A percentile compares a stretch with the other conserved stretches of the same genome.
These are phyloP conservation scores for Ceratocystiopsis minuta DNA, from an alignment of 2,329 filamentous ascomycete species.

Conservation along the genomic window DNA sequence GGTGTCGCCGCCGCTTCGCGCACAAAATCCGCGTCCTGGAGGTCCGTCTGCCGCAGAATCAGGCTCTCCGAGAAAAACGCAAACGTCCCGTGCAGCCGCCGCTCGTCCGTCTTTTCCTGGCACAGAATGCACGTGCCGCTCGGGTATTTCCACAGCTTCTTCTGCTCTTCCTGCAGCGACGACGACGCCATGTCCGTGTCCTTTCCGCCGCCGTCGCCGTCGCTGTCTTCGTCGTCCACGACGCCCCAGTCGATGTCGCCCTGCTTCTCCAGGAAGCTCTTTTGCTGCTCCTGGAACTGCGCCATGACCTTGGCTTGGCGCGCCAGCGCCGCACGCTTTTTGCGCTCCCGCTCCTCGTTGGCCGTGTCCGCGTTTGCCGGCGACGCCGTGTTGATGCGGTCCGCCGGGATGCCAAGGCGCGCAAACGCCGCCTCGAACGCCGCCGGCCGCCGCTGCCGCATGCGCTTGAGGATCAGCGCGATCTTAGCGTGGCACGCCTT, in stretches of 20 bases:
- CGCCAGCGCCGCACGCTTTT: slow-evolving; percentile 79
- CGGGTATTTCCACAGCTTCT: slow-evolving; percentile 77
- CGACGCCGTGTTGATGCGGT: slow-evolving; percentile 65
- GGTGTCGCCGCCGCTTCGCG: slow-evolving; percentile 67
- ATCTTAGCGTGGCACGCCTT: slow-evolving; percentile 75
- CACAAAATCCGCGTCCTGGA: slow-evolving; percentile 66
- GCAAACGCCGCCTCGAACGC: slow-evolving; percentile 53
- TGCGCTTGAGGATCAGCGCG: slow-evolving; percentile 59
- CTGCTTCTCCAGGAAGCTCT: slow-evolving; percentile 82
- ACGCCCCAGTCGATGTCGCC: slow-evolving; percentile 79
- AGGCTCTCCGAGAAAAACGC: slow-evolving; percentile 73
- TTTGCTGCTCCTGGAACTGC: slow-evolving; percentile 93
- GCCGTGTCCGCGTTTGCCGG: slow-evolving; percentile 46
- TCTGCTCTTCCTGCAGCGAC: slow-evolving; percentile 39
- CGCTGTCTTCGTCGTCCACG: slow-evolving; percentile 53
- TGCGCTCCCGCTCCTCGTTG: slow-evolving; percentile 59
- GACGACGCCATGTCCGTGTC: neutral
- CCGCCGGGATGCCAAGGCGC: slow-evolving; percentile 47
- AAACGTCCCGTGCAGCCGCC: slow-evolving; percentile 80
- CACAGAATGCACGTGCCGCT: slow-evolving; percentile 87
- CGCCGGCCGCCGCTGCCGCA: slow-evolving; percentile 65
- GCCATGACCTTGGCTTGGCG: slow-evolving; percentile 92
- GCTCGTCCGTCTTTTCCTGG: slow-evolving; percentile 87
- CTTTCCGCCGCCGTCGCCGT: slow-evolving; percentile 42
- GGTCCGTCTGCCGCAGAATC: slow-evolving; percentile 72